phyloP scores from a whole-genome alignment of 2,329 filamentous ascomycete genomes.

The Colletotrichum aenigma region DNA sequence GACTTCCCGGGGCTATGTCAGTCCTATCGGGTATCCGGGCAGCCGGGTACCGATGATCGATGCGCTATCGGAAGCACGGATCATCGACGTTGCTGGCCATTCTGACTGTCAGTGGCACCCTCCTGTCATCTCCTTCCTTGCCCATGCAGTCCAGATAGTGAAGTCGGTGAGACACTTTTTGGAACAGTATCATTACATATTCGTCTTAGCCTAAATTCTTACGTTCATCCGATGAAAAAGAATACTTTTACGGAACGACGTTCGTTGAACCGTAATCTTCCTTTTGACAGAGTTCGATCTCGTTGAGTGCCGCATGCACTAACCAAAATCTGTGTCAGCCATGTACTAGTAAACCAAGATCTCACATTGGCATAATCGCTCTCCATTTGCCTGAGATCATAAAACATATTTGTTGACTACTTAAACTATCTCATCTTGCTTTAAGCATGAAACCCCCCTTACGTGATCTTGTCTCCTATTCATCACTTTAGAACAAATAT shows the following conservation, averaged over 20 bases:
- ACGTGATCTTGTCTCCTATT: no score
- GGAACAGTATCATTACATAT: background rate
- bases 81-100: background rate
- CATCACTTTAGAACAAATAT: fast-evolving
- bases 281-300: background rate
- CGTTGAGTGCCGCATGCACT: background rate
- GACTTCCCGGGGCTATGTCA: background rate
- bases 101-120: background rate
- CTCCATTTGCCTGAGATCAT: background rate
- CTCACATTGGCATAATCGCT: background rate
- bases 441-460: background rate
- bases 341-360: background rate
- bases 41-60: background rate
- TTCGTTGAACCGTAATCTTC: background rate
- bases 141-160: background rate
- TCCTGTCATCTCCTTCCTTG: background rate
- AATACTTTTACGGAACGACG: background rate
- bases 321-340: background rate
- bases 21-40: background rate
- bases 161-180: background rate
- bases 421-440: background rate
- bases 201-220: background rate
- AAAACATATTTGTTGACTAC: background rate
- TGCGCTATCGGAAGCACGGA: background rate
- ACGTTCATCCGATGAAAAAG: background rate